These are phyloP conservation scores for Trametes cingulata DNA, from an alignment of 768 basidiomycete species.

Conservation along the genomic window DNA sequence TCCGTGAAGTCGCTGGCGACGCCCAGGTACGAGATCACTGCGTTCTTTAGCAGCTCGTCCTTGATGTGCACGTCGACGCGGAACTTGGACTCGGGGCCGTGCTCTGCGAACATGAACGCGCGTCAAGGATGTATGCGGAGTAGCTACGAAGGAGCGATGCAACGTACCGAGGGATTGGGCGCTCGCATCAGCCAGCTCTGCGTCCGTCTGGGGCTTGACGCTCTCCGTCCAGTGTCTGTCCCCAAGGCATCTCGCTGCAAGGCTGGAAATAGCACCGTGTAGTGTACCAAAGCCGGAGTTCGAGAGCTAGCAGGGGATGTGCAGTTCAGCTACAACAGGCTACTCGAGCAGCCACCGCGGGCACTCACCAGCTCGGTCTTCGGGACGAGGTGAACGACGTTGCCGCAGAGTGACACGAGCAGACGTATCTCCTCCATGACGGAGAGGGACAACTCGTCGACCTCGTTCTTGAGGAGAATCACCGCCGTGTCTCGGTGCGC, in stretches of 20 bases:
- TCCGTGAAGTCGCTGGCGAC: slow-evolving; percentile 77
- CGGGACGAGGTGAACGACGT: slow-evolving; percentile 69
- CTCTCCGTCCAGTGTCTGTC: slow-evolving; percentile 56
- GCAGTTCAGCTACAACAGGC: slow-evolving; percentile 40
- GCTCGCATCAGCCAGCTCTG: slow-evolving; percentile 58
- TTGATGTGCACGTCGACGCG: slow-evolving; percentile 55
- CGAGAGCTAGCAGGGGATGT: no score
- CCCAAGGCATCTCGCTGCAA: slow-evolving; percentile 73
- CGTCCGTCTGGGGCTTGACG: slow-evolving; percentile 65
- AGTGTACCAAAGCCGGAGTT: slow-evolving; percentile 84
- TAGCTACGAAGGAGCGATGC: not conserved
- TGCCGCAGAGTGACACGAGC: slow-evolving; percentile 69
- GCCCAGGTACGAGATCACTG: slow-evolving; percentile 67
- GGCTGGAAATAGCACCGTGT: slow-evolving; percentile 73
- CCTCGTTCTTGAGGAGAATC: slow-evolving; percentile 77
- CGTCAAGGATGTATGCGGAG: not conserved
- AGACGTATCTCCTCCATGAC: slow-evolving; percentile 80
- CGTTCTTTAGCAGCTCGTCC: slow-evolving; percentile 60
- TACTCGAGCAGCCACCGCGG: not conserved
- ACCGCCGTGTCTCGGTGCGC: slow-evolving; percentile 83
- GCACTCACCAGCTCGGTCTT: slow-evolving; percentile 74
- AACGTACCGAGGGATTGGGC: slow-evolving; percentile 55
- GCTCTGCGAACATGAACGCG: slow-evolving; percentile 37
- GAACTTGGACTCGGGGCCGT: slow-evolving; percentile 57
- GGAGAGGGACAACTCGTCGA: slow-evolving; percentile 58